Evolutionary conservation across 305 asterid species (phyloP).

Genomic region (Fraxinus dipetala): DNA sequence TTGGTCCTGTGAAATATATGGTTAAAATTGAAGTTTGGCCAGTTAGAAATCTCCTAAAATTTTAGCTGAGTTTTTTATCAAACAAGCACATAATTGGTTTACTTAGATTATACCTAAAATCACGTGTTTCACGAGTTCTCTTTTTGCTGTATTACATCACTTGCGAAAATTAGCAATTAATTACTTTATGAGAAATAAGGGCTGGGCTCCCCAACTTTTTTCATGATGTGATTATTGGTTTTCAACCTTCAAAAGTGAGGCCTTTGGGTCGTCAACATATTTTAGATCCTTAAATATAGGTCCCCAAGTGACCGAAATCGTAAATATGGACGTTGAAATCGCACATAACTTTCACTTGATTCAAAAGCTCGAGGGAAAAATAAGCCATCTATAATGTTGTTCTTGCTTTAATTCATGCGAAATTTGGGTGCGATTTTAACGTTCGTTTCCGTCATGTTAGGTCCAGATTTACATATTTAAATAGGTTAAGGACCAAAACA

Average conservation of each 20-base stretch:
- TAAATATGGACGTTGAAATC: neutral
- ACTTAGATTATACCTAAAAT: neutral
- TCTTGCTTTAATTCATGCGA: neutral
- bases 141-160: neutral
- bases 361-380: neutral
- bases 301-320: neutral
- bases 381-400: neutral
- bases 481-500: neutral
- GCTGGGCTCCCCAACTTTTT: neutral
- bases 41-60: neutral
- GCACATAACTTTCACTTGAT: neutral
- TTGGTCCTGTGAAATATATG: neutral
- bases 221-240: neutral
- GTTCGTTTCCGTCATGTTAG: neutral
- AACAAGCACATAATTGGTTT: neutral
- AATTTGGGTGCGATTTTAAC: neutral
- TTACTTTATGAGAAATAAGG: neutral
- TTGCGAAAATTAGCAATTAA: neutral
- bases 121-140: constrained; percentile 6
- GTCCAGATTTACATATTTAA: neutral
- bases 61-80: neutral
- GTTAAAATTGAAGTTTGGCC: neutral
- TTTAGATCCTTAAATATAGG: neutral
- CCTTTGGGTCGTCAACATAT: neutral
- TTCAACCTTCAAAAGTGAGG: neutral